Conservation (phyloP, 371 early-diverging fungal species). For the Fennellomyces sp. region DNA sequence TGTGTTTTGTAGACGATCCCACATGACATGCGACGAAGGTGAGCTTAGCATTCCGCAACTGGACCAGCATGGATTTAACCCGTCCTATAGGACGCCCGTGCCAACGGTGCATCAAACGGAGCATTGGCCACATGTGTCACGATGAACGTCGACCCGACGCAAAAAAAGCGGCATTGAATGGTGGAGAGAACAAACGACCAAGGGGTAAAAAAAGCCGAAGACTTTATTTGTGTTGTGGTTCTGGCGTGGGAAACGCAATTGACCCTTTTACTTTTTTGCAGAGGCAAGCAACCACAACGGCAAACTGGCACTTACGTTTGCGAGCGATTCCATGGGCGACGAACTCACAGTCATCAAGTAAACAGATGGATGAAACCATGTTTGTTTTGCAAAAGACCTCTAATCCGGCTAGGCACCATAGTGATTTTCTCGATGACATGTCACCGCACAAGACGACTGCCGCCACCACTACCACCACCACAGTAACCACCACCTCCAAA, state of each 20-base stretch:
- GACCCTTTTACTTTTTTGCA: neutral
- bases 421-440: conserved; percentile 1
- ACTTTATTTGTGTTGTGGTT: neutral
- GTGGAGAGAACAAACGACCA: conserved; percentile 3
- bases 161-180: conserved; percentile 3
- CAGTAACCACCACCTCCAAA: conserved; percentile 1
- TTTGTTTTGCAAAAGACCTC: too few species aligned
- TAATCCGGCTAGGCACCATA: neutral
- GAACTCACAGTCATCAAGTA: conserved; percentile 78
- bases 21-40: conserved; percentile 83
- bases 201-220: neutral
- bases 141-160: conserved; percentile 43
- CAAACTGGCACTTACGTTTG: conserved; percentile 55
- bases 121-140: conserved; percentile 87
- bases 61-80: neutral
- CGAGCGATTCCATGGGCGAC: conserved; percentile 77
- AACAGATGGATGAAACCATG: too few species aligned
- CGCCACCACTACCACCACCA: neutral
- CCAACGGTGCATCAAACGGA: conserved; percentile 87
- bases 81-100: conserved; percentile 73
- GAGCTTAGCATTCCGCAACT: conserved; percentile 1
- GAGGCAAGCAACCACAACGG: neutral
- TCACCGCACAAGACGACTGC: conserved; percentile 5
- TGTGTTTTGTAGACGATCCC: conserved; percentile 79
- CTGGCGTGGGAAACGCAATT: neutral